phyloP scores from a whole-genome alignment of 148 eudicot genomes.

The Gaultheria prostrata region DNA sequence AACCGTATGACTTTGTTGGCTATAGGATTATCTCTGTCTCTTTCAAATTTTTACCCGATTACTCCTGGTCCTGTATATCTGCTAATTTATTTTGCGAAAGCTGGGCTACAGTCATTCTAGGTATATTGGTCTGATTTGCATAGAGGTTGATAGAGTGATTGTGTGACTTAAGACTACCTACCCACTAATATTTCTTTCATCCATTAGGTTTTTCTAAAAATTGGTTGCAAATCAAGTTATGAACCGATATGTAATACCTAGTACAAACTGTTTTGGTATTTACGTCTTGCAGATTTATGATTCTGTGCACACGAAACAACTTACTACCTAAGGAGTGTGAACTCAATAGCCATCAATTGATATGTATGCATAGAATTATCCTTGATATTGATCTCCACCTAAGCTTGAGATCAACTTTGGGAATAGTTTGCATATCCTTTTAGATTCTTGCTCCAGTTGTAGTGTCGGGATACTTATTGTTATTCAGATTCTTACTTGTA shows the following conservation, averaged over 20 bases:
- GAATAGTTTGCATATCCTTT: not conserved
- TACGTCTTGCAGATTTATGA: not conserved
- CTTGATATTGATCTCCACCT: no score
- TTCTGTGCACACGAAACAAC: not conserved
- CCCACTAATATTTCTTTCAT: not conserved
- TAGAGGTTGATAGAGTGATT: not conserved
- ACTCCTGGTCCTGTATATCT: not conserved
- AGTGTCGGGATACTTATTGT: not conserved
- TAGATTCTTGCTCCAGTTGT: not conserved
- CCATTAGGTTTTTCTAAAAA: not conserved
- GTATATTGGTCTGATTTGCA: not conserved
- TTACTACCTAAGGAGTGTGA: not conserved
- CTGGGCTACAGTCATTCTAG: not conserved
- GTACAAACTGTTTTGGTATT: not conserved
- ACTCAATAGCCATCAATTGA: no score
- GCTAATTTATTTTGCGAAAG: not conserved
- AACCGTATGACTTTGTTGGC: not conserved
- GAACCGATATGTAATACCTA: not conserved
- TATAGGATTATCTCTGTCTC: not conserved
- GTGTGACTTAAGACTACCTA: not conserved
- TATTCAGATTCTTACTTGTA: not conserved
- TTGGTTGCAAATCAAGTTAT: not conserved
- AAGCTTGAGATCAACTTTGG: constrained; percentile 1
- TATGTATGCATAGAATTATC: no score
- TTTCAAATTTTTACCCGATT: not conserved